Evolutionary conservation across 371 early-diverging fungal species (phyloP).

Genomic region (Mucor circinelloides): DNA sequence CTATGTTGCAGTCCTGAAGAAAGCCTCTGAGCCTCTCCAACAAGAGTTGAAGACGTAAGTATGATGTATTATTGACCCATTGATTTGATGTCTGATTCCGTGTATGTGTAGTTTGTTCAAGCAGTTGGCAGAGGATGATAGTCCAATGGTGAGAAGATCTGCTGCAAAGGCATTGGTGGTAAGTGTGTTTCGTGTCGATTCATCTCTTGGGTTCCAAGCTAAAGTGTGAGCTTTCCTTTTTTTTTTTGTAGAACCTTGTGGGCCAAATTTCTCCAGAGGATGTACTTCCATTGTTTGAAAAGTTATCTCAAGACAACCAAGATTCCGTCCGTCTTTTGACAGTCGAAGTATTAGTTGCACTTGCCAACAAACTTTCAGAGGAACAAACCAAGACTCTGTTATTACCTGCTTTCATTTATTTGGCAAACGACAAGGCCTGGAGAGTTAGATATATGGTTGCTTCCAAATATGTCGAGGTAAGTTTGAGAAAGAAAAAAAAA

Average conservation of each 20-base stretch:
- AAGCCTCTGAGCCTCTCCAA: constrained; percentile 73
- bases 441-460: constrained; percentile 98
- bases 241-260: constrained; percentile 56
- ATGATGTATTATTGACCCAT: neutral
- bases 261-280: constrained; percentile 72
- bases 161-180: constrained; percentile 75
- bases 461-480: constrained; percentile 91
- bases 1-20: constrained; percentile 81
- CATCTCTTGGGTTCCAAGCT: neutral
- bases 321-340: constrained; percentile 97
- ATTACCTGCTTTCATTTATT: constrained; percentile 69
- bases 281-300: constrained; percentile 78
- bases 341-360: constrained; percentile 90
- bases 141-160: constrained; percentile 97
- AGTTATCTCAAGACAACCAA: constrained; percentile 85
- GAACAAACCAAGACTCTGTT: constrained; percentile 80
- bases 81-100: neutral
- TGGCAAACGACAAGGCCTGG: constrained; percentile 95
- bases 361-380: constrained; percentile 77
- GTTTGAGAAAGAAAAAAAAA: neutral
- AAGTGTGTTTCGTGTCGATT: neutral
- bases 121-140: constrained; percentile 89
- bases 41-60: constrained; percentile 71
- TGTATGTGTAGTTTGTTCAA: constrained; percentile 54
- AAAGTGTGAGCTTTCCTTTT: neutral